Conservation (phyloP, 1,139 yeast genomes). For the Hemisphaericaspora xylofermentans region DNA sequence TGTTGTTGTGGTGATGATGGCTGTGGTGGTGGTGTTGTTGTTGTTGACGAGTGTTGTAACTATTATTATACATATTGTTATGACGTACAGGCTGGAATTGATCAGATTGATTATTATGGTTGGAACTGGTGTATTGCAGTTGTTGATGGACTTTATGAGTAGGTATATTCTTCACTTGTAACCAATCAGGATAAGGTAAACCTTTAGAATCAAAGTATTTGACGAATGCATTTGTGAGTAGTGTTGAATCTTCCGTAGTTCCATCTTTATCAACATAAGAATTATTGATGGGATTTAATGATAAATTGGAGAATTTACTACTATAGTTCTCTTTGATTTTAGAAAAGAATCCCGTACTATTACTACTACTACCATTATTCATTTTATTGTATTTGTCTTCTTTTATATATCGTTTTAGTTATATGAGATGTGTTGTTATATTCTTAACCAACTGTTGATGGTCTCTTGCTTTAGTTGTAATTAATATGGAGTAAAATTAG, state of each 20-base stretch:
- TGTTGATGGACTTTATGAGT: slow-evolving; percentile 9
- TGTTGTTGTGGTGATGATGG: too few relatives aligned
- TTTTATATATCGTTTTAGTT: background rate
- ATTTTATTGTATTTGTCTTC: background rate
- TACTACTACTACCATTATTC: background rate
- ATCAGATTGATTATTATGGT: background rate
- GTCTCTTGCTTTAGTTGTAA: too few relatives aligned
- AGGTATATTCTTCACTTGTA: slow-evolving; percentile 28
- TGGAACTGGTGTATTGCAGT: slow-evolving; percentile 7
- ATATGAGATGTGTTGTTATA: too few relatives aligned
- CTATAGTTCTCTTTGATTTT: slow-evolving; percentile 39
- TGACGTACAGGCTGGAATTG: slow-evolving; percentile 32
- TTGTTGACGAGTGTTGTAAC: slow-evolving; percentile 20
- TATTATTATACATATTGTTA: slow-evolving; percentile 22
- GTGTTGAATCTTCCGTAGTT: slow-evolving; percentile 36
- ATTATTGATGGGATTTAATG: slow-evolving; percentile 18
- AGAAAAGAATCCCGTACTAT: slow-evolving; percentile 28
- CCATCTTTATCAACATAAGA: slow-evolving; percentile 41
- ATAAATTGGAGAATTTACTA: slow-evolving; percentile 34
- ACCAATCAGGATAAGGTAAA: slow-evolving; percentile 47
- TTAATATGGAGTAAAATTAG: too few relatives aligned
- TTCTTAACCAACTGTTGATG: too few relatives aligned
- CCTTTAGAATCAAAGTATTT: slow-evolving; percentile 34
- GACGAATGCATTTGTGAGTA: slow-evolving; percentile 47
- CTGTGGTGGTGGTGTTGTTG: slow-evolving; percentile 16